phyloP scores from a whole-genome alignment of 2,329 filamentous ascomycete species.

The Ustulina deusta region DNA sequence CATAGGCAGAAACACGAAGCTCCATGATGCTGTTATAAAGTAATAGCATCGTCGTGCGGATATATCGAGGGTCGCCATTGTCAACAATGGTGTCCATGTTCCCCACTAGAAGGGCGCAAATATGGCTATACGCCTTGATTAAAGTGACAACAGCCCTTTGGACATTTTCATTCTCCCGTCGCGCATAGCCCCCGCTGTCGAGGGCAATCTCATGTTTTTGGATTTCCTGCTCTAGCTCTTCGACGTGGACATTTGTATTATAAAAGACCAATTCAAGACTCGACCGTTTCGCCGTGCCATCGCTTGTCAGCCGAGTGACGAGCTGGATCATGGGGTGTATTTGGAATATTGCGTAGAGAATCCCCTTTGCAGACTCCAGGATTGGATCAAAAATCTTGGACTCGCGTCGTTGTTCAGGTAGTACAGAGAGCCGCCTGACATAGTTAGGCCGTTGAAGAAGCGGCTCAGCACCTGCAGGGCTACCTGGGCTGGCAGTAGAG shows the following conservation, averaged over 20 bases:
- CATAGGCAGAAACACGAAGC: constrained; percentile 65
- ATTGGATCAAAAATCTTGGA: constrained; percentile 71
- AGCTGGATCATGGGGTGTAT: constrained; percentile 76
- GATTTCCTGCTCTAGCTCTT: constrained; percentile 74
- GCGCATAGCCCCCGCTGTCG: constrained; percentile 62
- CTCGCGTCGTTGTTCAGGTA: constrained; percentile 72
- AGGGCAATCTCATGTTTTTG: constrained; percentile 68
- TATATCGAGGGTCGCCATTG: constrained; percentile 74
- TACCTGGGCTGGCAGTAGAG: constrained; percentile 66
- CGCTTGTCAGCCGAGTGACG: constrained; percentile 71
- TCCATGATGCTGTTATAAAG: constrained; percentile 77
- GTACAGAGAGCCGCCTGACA: constrained; percentile 71
- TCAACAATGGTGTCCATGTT: constrained; percentile 74
- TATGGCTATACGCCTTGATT: constrained; percentile 73
- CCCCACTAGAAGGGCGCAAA: constrained; percentile 69
- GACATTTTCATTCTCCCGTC: constrained; percentile 71
- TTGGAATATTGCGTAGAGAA: constrained; percentile 75
- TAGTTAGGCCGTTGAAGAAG: constrained; percentile 70
- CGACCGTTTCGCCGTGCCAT: constrained; percentile 70
- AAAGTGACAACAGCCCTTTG: constrained; percentile 72
- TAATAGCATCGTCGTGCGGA: constrained; percentile 72
- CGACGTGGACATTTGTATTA: constrained; percentile 74
- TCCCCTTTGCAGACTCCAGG: constrained; percentile 73
- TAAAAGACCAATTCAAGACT: constrained; percentile 76
- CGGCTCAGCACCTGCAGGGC: constrained; percentile 64